phyloP scores from a whole-genome alignment of 164 flowering plant genomes.

The Nymphaea thermarum region DNA sequence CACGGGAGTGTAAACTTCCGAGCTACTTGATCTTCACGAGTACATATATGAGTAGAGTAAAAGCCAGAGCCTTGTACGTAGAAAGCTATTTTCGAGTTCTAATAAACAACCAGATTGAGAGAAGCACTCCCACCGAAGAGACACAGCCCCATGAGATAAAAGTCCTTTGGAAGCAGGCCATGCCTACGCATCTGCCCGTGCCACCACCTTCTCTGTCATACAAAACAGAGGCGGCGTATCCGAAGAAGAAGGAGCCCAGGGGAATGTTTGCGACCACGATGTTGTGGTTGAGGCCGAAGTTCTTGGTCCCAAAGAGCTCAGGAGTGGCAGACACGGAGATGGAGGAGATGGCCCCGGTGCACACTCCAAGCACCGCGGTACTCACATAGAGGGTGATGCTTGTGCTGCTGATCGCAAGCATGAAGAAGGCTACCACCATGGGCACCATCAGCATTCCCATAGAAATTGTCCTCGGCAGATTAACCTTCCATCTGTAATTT shows the following conservation, averaged over 20 bases:
- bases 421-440: constrained; percentile 50
- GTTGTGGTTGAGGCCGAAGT: constrained; percentile 79
- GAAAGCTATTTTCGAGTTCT: constrained; percentile 29
- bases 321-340: constrained; percentile 53
- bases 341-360: constrained; percentile 72
- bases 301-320: constrained; percentile 65
- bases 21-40: too few species aligned
- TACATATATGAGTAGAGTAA: too few species aligned
- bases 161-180: constrained; percentile 41
- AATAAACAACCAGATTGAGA: constrained; percentile 36
- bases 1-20: too few species aligned
- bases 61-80: too few species aligned
- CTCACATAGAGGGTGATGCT: constrained; percentile 34
- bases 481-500: constrained; percentile 30
- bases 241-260: constrained; percentile 67
- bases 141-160: constrained; percentile 68
- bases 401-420: constrained; percentile 11
- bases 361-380: constrained; percentile 65
- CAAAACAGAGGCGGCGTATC: constrained; percentile 47
- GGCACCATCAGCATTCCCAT: constrained; percentile 45
- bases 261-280: constrained; percentile 75
- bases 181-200: constrained; percentile 51
- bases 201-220: constrained; percentile 28
- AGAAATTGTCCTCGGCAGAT: constrained; percentile 41
- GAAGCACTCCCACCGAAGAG: constrained; percentile 38